A percentile compares a stretch with the other conserved stretches of the same genome.
These are phyloP conservation scores for Talaromyces ruber DNA, from an alignment of 495 filamentous ascomycete species.

Conservation along the genomic window DNA sequence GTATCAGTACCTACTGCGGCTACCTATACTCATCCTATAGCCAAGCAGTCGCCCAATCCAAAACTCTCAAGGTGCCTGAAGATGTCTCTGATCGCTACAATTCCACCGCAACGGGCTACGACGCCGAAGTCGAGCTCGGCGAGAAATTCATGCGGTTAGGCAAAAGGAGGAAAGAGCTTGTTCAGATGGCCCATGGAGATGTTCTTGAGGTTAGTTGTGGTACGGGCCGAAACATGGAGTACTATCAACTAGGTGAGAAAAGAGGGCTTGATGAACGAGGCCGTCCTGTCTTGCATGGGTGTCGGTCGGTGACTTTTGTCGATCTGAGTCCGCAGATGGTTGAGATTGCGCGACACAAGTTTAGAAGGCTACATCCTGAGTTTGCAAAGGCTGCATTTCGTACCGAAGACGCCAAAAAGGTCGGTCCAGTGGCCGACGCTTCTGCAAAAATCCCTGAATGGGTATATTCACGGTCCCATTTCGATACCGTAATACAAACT, in stretches of 20 bases:
- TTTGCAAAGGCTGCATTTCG: constrained; percentile 36
- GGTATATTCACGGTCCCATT: constrained; percentile 23
- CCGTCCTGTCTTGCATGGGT: constrained; percentile 24
- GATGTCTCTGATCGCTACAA: constrained; percentile 52
- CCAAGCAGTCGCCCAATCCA: constrained; percentile 25
- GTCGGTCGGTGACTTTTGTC: constrained; percentile 49
- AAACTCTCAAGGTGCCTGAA: constrained; percentile 28
- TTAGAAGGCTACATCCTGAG: constrained; percentile 36
- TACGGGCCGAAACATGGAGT: constrained; percentile 79
- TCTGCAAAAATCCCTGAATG: neutral
- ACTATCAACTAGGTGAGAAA: constrained; percentile 58
- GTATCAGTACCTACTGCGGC: constrained; percentile 40
- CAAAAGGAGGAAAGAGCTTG: constrained; percentile 51
- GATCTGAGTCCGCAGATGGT: constrained; percentile 61
- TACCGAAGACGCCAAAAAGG: constrained; percentile 27
- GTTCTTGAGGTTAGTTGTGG: constrained; percentile 86
- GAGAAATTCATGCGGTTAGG: constrained; percentile 61
- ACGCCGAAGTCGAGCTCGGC: constrained; percentile 52
- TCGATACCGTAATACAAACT: constrained; percentile 84
- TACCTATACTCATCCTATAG: constrained; percentile 42
- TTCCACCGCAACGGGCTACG: constrained; percentile 49
- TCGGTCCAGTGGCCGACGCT: constrained; percentile 1
- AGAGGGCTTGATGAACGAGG: constrained; percentile 58
- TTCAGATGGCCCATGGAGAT: constrained; percentile 57
- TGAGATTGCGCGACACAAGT: constrained; percentile 50